Conservation (phyloP, 129 eudicot species). For the Scalesia atractyloides region DNA sequence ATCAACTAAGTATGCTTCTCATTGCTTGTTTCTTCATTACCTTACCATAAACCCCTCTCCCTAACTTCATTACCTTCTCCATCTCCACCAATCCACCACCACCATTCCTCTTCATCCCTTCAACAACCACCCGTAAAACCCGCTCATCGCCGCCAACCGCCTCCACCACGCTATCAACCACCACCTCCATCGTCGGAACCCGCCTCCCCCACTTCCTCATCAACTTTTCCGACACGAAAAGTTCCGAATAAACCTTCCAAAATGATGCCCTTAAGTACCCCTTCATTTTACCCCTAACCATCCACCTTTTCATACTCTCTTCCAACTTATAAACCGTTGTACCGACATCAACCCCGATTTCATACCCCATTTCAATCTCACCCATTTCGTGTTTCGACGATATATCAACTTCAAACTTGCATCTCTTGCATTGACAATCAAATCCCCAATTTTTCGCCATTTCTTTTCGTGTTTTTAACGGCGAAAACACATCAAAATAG, state of each 20-base stretch:
- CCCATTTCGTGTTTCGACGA: constrained; percentile 56
- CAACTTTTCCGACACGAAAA: constrained; percentile 67
- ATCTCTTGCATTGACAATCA: constrained; percentile 70
- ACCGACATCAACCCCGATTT: constrained; percentile 67
- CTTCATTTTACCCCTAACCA: constrained; percentile 79
- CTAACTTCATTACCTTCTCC: constrained; percentile 83
- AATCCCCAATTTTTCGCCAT: constrained; percentile 83
- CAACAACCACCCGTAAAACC: constrained; percentile 57
- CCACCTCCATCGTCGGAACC: constrained; percentile 59
- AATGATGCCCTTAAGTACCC: constrained; percentile 86
- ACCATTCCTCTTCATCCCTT: constrained; percentile 64
- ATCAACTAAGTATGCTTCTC: constrained; percentile 60
- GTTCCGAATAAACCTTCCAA: constrained; percentile 76
- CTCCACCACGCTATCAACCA: constrained; percentile 79
- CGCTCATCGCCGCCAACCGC: constrained; percentile 86
- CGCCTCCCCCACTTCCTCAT: constrained; percentile 80
- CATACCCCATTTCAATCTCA: constrained; percentile 68
- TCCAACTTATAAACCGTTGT: constrained; percentile 61
- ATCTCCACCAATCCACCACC: constrained; percentile 64
- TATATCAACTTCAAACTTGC: constrained; percentile 59
- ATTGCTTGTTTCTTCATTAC: constrained; percentile 83
- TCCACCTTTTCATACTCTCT: constrained; percentile 75
- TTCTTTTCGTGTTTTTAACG: constrained; percentile 54
- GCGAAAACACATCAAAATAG: constrained; percentile 69
- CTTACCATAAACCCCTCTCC: constrained; percentile 90